Percentiles rank a stretch among this genome's conserved stretches.
Conservation (phyloP, 2,329 filamentous ascomycete genomes). For the Didymella sp. region DNA sequence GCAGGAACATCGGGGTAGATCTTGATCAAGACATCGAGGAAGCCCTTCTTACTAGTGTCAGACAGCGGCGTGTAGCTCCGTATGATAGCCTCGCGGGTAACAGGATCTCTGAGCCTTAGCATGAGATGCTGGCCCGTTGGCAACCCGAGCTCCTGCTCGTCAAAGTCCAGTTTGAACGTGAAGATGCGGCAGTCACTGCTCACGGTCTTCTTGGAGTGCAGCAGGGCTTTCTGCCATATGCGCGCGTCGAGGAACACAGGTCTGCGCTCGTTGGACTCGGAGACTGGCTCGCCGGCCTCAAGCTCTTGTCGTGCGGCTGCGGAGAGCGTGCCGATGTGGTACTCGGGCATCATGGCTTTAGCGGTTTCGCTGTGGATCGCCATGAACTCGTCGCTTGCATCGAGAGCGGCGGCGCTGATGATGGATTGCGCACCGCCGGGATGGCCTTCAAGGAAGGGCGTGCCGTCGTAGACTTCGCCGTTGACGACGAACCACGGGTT, state of each 20-base stretch:
- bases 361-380: slow-evolving; percentile 93
- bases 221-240: slow-evolving; percentile 74
- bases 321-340: slow-evolving; percentile 83
- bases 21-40: slow-evolving; percentile 80
- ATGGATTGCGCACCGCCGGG: slow-evolving; percentile 89
- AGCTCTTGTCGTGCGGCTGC: slow-evolving; percentile 64
- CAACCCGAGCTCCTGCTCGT: slow-evolving; percentile 73
- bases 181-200: slow-evolving; percentile 84
- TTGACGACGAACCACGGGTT: slow-evolving; percentile 88
- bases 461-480: slow-evolving; percentile 88
- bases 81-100: slow-evolving; percentile 75
- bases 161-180: slow-evolving; percentile 77
- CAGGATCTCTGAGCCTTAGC: slow-evolving; percentile 78
- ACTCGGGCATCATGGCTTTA: slow-evolving; percentile 84
- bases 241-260: slow-evolving; percentile 74
- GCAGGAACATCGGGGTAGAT: slow-evolving; percentile 71
- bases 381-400: slow-evolving; percentile 87
- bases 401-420: slow-evolving; percentile 78
- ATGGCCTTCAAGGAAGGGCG: slow-evolving; percentile 78
- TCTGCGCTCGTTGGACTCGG: slow-evolving; percentile 56
- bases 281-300: slow-evolving; percentile 53
- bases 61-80: slow-evolving; percentile 88
- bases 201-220: slow-evolving; percentile 71
- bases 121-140: slow-evolving; percentile 88
- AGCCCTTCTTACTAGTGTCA: slow-evolving; percentile 65